Evolutionary conservation across 2,329 filamentous ascomycete genomes (phyloP), one percentile per base, ranked within the genome.

Genomic region (Sporothrix protearum): DNA sequence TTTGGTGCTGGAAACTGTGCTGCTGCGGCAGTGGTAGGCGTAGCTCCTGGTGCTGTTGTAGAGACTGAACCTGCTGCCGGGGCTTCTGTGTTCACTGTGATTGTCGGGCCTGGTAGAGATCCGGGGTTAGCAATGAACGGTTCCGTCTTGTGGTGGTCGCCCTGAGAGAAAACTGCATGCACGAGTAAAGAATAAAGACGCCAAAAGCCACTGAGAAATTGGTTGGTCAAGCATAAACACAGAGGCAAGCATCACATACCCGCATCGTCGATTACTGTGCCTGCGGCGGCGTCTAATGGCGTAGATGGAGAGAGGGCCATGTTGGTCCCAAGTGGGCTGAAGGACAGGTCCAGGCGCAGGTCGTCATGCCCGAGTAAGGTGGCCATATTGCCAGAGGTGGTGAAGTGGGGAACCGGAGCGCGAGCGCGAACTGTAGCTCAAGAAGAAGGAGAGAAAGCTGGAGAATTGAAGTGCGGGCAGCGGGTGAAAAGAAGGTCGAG

Each of bases 1-100:
- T 98, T 99, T 67, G 95, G 92, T 53, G 92, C 92, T 76, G 92
- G 92, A 75, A 92, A 92, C 74, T 79, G 81, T 7, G n/a, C 36
- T 64, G 59, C 59, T n/a, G 53, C n/a, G 2, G 69, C 57, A 28
- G 57, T 19, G 9, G 69, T 64, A 2, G 69, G 69, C 2, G 69
- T 64, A 45, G 59, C 59, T 39, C 36, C 59, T 25, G 59, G 59
- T 28, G 59, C 59, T 28, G 36, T 45, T 45, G 59, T 36, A 3
- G 59, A 39, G 2, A 36, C 12, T 19, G 57, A 42, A 12, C n/a
- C 36, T 36, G 80, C 77, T 45, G 77, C 72, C 2, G 78, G 77
- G 6, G 76, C 72, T 73, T 80, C 81, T 69, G 84, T 85, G 75
- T 85, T 86, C 74, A 86, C 84, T 66, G 84, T 85, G 68, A 86